Conservation (phyloP, 2,329 filamentous ascomycete species). For the Nemania sp. region DNA sequence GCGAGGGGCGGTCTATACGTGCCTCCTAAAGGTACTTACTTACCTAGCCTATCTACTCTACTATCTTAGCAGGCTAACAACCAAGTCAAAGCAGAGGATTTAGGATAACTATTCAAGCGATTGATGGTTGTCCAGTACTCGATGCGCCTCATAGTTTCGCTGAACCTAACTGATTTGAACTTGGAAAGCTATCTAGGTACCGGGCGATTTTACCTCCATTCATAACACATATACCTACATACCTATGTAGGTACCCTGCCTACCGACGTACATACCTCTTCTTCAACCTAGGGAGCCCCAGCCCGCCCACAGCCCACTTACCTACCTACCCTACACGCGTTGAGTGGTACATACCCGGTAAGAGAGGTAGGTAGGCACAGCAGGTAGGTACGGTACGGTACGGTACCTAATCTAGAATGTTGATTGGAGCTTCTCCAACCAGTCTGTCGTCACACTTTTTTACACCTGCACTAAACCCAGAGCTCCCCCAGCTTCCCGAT, state of each 20-base stretch:
- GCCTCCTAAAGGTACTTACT: not conserved
- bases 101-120: not conserved
- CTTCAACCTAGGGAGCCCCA: no score
- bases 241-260: no score
- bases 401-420: not conserved
- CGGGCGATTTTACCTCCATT: no score
- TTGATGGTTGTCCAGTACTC: not conserved
- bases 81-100: not conserved
- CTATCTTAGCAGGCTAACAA: not conserved
- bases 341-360: not conserved
- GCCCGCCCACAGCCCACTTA: not conserved
- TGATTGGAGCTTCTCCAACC: constrained; percentile 35
- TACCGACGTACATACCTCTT: no score
- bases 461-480: constrained; percentile 24
- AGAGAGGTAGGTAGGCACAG: not conserved
- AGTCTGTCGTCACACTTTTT: constrained; percentile 34
- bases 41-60: not conserved
- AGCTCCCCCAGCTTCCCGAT: constrained; percentile 29
- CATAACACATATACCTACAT: not conserved
- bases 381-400: not conserved
- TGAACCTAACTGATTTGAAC: not conserved
- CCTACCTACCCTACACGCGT: not conserved
- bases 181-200: no score
- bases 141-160: not conserved
- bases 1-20: not conserved